These are phyloP conservation scores for Scedosporium aurantiacum DNA, from an alignment of 2,329 filamentous ascomycete genomes.

Conservation along the genomic window DNA sequence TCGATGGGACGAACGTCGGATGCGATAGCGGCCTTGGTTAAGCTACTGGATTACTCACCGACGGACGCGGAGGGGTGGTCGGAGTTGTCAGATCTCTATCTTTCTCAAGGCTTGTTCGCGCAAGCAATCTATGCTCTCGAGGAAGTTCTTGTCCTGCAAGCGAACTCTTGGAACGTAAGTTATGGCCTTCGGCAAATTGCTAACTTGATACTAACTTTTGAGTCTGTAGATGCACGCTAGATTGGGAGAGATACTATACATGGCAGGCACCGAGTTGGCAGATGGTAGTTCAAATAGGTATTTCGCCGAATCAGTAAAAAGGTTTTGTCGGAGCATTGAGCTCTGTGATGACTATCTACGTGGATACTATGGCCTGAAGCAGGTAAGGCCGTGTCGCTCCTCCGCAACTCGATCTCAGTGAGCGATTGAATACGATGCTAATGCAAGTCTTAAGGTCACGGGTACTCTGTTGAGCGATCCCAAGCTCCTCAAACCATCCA, in stretches of 20 bases:
- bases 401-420: not conserved
- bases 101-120: conserved; percentile 62
- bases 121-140: conserved; percentile 85
- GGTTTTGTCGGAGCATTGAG: conserved; percentile 85
- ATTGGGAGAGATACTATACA: conserved; percentile 71
- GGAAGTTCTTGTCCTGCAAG: conserved; percentile 75
- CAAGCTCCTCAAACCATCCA: conserved; percentile 27
- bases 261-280: conserved; percentile 42
- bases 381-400: conserved; percentile 37
- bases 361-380: conserved; percentile 83
- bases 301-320: conserved; percentile 63
- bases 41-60: conserved; percentile 70
- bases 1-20: conserved; percentile 60
- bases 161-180: conserved; percentile 91
- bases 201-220: not conserved
- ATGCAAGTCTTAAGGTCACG: conserved; percentile 31
- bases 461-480: conserved; percentile 34
- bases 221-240: conserved; percentile 66
- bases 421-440: not conserved
- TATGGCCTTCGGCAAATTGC: not conserved
- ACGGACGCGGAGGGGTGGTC: conserved; percentile 91
- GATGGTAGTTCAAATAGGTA: conserved; percentile 27
- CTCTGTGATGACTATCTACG: conserved; percentile 87
- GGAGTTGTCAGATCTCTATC: conserved; percentile 80
- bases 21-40: conserved; percentile 61